Conservation (phyloP, 176 grass and related monocot genomes). For the Bonia amplexicaulis region DNA sequence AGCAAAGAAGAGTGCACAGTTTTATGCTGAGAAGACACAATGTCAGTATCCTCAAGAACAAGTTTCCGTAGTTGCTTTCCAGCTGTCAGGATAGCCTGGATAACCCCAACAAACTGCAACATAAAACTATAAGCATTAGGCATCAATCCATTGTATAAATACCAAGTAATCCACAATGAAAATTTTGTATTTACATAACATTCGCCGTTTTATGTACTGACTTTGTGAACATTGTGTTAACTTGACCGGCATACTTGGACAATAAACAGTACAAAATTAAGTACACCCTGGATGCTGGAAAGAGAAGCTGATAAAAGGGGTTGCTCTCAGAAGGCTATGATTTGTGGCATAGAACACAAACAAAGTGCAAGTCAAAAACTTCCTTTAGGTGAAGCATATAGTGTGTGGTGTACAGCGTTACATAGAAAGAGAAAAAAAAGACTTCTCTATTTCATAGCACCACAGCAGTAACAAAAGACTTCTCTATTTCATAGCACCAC, state of each 20-base stretch:
- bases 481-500: neutral
- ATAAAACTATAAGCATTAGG: conserved; percentile 12
- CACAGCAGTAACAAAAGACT: too few species aligned
- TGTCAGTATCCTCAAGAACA: conserved; percentile 39
- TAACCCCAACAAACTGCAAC: conserved; percentile 68
- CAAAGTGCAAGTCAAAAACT: neutral
- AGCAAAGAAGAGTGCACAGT: conserved; percentile 58
- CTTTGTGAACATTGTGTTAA: neutral
- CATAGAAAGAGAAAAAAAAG: neutral
- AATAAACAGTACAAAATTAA: neutral
- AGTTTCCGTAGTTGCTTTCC: conserved; percentile 77
- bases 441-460: neutral
- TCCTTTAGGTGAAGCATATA: neutral
- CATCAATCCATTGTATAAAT: neutral
- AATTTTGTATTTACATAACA: neutral
- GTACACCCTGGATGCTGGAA: conserved; percentile 4
- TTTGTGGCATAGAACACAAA: neutral
- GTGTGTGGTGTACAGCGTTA: neutral
- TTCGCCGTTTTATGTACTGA: neutral
- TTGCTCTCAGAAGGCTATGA: neutral
- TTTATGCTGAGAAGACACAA: conserved; percentile 28
- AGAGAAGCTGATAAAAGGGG: neutral
- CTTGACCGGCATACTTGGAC: neutral
- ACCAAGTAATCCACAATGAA: neutral
- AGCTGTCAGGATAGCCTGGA: conserved; percentile 71